A percentile compares a stretch with the other conserved stretches of the same genome.
Conservation (phyloP, 345 rosid genomes). For the Euphorbia peplus region DNA sequence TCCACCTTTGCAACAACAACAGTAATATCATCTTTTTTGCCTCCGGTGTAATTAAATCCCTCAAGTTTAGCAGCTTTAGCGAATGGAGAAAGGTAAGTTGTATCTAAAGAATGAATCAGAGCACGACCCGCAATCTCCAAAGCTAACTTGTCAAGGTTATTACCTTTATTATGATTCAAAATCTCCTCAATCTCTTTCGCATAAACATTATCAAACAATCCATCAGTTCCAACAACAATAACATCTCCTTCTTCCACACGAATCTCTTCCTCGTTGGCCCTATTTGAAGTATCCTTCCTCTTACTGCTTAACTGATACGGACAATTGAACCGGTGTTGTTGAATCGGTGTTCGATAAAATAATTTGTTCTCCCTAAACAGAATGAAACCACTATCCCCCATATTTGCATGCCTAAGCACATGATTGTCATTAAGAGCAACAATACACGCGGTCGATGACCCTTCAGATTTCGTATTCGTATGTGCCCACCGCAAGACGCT, state of each 20-base stretch:
- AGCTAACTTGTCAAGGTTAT: constrained; percentile 3
- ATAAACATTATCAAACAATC: constrained; percentile 28
- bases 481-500: constrained; percentile 15
- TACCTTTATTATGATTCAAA: background rate
- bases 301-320: constrained; percentile 17
- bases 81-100: constrained; percentile 12
- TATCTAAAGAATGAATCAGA: background rate
- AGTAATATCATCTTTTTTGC: constrained; percentile 31
- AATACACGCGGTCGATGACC: constrained; percentile 27
- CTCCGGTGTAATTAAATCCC: background rate
- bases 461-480: constrained; percentile 2
- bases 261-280: background rate
- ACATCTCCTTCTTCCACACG: constrained; percentile 18
- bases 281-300: background rate
- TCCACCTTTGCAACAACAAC: constrained; percentile 14
- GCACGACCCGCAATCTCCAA: constrained; percentile 5
- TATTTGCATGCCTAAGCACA: constrained; percentile 7
- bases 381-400: constrained; percentile 31
- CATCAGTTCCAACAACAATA: constrained; percentile 28
- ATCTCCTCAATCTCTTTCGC: constrained; percentile 14
- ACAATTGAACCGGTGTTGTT: constrained; percentile 13
- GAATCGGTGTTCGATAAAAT: constrained; percentile 7
- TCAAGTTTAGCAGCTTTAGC: background rate
- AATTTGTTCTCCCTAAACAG: constrained; percentile 10
- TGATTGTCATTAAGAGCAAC: background rate